A percentile compares a stretch with the other conserved stretches of the same genome.
These are phyloP conservation scores for Fusarium austroafricanum DNA, from an alignment of 2,329 filamentous ascomycete species.

Conservation along the genomic window DNA sequence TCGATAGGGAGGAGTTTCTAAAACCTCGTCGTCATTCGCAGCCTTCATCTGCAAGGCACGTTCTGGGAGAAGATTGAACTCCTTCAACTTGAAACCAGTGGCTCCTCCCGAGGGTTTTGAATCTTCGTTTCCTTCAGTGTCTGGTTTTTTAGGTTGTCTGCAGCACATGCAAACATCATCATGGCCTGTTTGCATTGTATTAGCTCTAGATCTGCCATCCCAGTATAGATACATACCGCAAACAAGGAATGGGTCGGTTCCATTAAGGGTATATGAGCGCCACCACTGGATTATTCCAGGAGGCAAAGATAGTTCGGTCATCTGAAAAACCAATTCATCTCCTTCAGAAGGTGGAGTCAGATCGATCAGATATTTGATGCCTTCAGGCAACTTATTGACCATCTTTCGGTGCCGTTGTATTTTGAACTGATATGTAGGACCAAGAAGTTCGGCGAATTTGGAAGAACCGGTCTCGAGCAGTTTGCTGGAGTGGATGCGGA, in stretches of 20 bases:
- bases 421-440: conserved; percentile 55
- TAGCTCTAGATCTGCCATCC: neutral
- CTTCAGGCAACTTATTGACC: conserved; percentile 52
- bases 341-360: conserved; percentile 71
- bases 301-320: conserved; percentile 69
- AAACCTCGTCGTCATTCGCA: conserved; percentile 28
- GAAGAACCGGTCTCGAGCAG: conserved; percentile 60
- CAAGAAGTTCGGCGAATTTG: conserved; percentile 60
- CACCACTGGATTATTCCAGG: conserved; percentile 67
- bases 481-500: conserved; percentile 60
- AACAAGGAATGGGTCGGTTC: conserved; percentile 48
- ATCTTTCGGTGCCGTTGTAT: conserved; percentile 53
- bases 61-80: conserved; percentile 1
- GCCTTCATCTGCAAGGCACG: conserved; percentile 42
- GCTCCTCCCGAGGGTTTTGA: no score
- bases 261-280: conserved; percentile 51
- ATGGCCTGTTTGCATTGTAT: conserved; percentile 49
- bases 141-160: conserved; percentile 1
- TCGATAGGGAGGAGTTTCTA: conserved; percentile 49
- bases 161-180: conserved; percentile 55
- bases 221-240: neutral
- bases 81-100: neutral
- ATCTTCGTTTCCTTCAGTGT: neutral
- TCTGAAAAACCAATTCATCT: conserved; percentile 69
- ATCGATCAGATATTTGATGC: conserved; percentile 70